Evolutionary conservation across 2,329 filamentous ascomycete genomes (phyloP), one percentile per base, ranked within the genome.

Genomic region (Eutypa lata): DNA sequence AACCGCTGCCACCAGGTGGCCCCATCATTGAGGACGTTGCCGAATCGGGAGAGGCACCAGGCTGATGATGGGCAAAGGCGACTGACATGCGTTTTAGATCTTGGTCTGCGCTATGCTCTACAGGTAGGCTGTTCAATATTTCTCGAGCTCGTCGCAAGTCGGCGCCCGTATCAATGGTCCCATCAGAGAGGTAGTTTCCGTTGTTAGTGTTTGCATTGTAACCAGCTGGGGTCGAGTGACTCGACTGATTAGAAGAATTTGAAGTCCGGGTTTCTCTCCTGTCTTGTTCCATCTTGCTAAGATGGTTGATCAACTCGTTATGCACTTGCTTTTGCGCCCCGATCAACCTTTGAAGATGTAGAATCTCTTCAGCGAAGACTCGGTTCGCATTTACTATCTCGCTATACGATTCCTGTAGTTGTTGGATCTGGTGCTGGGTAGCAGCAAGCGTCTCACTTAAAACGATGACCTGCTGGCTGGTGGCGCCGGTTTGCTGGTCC

Each of bases 391-490:
- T 79, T 14, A 79, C 74, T 50, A 97, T 81, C 63, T 96, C 91
- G 55, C 87, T 86, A 68, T 91, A 94, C 58, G 90, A 83, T 62
- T 93, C 90, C 64, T 94, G 90, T 40, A 97, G 76, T 53, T 89
- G 84, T 67, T 96, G 91, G 40, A 97, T 84, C 70, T 97, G 93
- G 66, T 96, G 90, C 65, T 96, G 91, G 6, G 92, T 95, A 10
- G 92, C 93, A 49, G 91, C 84, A 49, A 97, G 77, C 62, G 95
- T 91, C 63, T 91, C 89, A 69, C 91, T 93, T 63, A 97, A 83
- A 59, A 96, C 81, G 58, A 93, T 89, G 67, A 96, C 88, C 69
- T 97, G 93, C 68, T 96, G 91, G 22, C 86, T 87, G 1, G 91
- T 89, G 22, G 90, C 61, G 3, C 58, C 84, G 52, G 89, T 86